Evolutionary conservation across 352 stramenopile species (phyloP), one percentile per base, ranked within the genome.

Genomic region (Pythium rhizo-oryzae): DNA sequence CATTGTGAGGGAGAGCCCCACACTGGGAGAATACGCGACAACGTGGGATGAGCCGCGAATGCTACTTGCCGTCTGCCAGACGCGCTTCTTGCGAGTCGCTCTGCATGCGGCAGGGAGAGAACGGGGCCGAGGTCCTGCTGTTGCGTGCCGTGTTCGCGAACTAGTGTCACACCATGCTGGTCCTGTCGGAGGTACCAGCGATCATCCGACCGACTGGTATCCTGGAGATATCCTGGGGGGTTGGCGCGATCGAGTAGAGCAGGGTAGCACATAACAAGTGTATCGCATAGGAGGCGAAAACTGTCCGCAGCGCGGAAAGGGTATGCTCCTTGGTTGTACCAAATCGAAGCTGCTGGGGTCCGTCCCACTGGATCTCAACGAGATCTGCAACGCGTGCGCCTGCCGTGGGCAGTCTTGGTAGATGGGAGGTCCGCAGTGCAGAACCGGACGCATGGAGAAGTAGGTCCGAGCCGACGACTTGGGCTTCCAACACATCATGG

Each of bases 191-290:
- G 15, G 41, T 49, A n/a, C 41, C 41, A 16, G 41, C 18, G 4
- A 15, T 4, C 12, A 7, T n/a, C n/a, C n/a, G n/a, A n/a, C n/a
- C n/a, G n/a, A n/a, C n/a, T n/a, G n/a, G 41, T 21, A 16, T 9
- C 12, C 8, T 21, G 8, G 8, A 49, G 41, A 49, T 7, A n/a
- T 21, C 41, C 18, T 49, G 41, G 41, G 9, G 69, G 33, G 25
- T 13, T 35, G 50, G 35, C 11, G 55, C 28, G 4, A n/a, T 28
- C 28, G 19, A 61, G 54, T 9, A 62, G 41, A 15, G 1, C 37
- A 5, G 55, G 55, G 25, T 62, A 62, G 41, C 37, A 62, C 23
- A 62, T 53, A 12, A 62, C 55, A 2, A 62, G 55, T 5, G 55
- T 53, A 21, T 62, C 55, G 23, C 39, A 50, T 11, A 62, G 55